phyloP scores from a whole-genome alignment of 2,329 filamentous ascomycete genomes.

The Cordyceps farinosa region DNA sequence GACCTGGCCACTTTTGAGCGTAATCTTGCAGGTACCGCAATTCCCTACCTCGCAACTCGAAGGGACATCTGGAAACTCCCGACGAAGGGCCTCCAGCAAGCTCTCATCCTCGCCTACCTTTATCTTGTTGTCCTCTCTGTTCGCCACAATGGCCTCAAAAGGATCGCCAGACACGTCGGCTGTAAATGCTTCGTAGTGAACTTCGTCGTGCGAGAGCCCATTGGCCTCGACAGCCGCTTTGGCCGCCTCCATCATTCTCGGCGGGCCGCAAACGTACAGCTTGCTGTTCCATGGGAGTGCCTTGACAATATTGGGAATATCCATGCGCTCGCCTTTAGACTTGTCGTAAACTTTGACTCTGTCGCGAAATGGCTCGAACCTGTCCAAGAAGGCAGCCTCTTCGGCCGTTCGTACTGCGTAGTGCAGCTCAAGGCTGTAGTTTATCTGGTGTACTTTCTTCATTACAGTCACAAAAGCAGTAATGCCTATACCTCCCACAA shows the following conservation, averaged over 20 bases:
- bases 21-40: slow-evolving; percentile 50
- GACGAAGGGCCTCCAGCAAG: slow-evolving; percentile 45
- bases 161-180: slow-evolving; percentile 53
- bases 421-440: slow-evolving; percentile 53
- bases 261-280: slow-evolving; percentile 60
- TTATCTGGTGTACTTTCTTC: slow-evolving; percentile 38
- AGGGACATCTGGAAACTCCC: slow-evolving; percentile 40
- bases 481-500: slow-evolving; percentile 63
- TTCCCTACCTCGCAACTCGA: slow-evolving; percentile 54
- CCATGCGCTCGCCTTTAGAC: slow-evolving; percentile 47
- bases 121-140: slow-evolving; percentile 37
- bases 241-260: slow-evolving; percentile 53
- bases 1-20: slow-evolving; percentile 40
- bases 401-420: slow-evolving; percentile 51
- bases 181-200: slow-evolving; percentile 60
- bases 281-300: slow-evolving; percentile 50
- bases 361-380: slow-evolving; percentile 40
- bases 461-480: slow-evolving; percentile 59
- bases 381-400: slow-evolving; percentile 54
- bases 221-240: slow-evolving; percentile 36
- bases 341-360: slow-evolving; percentile 52
- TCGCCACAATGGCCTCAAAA: slow-evolving; percentile 54
- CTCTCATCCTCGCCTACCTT: slow-evolving; percentile 47
- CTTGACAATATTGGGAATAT: slow-evolving; percentile 49
- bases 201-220: slow-evolving; percentile 45